Percentiles rank a stretch among this genome's conserved stretches.
phyloP scores from a whole-genome alignment of 2,329 filamentous ascomycete genomes.

The Sarocladium strictum region DNA sequence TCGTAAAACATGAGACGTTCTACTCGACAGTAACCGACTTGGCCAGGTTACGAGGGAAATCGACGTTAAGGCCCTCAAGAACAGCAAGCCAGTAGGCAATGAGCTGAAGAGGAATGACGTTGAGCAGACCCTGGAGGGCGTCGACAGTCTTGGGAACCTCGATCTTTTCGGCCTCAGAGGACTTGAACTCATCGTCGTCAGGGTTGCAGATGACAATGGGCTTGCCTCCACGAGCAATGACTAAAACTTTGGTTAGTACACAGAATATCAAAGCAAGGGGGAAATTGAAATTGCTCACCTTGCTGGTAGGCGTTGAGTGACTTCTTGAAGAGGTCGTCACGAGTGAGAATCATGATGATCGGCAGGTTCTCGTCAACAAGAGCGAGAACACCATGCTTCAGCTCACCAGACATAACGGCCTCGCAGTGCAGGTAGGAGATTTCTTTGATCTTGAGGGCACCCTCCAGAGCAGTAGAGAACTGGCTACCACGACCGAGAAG shows the following conservation, averaged over 20 bases:
- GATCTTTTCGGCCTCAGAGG: slow-evolving; percentile 89
- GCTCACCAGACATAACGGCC: slow-evolving; percentile 98
- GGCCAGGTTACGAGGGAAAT: slow-evolving; percentile 97
- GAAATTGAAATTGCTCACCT: slow-evolving; percentile 44
- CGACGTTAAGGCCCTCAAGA: slow-evolving; percentile 90
- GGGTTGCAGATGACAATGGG: slow-evolving; percentile 99
- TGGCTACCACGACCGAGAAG: slow-evolving; percentile 92
- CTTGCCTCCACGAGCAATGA: slow-evolving; percentile 91
- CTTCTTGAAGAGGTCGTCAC: slow-evolving; percentile 94
- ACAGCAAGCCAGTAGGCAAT: slow-evolving; percentile 99
- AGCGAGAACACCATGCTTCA: slow-evolving; percentile 97
- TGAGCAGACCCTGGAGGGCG: slow-evolving; percentile 90
- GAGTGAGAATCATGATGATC: slow-evolving; percentile 99
- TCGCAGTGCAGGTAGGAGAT: slow-evolving; percentile 99
- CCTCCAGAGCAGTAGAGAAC: slow-evolving; percentile 94
- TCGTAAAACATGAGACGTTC: neutral
- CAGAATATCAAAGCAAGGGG: neutral
- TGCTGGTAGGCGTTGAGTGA: slow-evolving; percentile 99
- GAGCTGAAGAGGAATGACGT: slow-evolving; percentile 94
- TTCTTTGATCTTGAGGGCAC: slow-evolving; percentile 99
- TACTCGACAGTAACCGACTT: slow-evolving; percentile 99
- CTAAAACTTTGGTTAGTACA: slow-evolving; percentile 36
- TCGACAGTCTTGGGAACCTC: slow-evolving; percentile 96
- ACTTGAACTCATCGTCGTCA: slow-evolving; percentile 79
- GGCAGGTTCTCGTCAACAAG: slow-evolving; percentile 97